Base-by-base conservation (phyloP, 352 stramenopile species). In the Thalassiosira oceanica region DNA sequence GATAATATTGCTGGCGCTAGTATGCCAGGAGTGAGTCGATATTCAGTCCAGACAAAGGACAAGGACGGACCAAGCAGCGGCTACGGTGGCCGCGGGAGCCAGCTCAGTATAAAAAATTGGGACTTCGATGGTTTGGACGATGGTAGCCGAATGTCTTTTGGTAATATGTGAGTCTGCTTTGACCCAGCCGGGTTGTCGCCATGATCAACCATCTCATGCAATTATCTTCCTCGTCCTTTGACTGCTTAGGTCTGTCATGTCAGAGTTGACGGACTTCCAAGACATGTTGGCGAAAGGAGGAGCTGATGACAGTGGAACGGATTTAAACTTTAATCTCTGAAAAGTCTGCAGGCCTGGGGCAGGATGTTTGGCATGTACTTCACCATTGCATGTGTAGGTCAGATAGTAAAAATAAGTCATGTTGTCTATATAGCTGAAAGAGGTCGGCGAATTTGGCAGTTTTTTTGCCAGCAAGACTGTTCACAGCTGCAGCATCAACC, bases 161-260 rank as follows among this genome's bases (percentile, higher is more conserved):
- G 58, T 11, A 60, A 60, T n/a, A 46, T 66, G 54, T 74, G 28
- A 70, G 60, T 70, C 1, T 23, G 28, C n/a, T 29, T 24, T 27
- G 11, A 13, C 1, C 18, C 24, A 49, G 16, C 46, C 27, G 3
- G 18, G 10, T 3, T 27, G 37, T 31, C 26, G 21, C 23, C 46
- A 10, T 20, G 13, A 58, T 58, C 23, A 8, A 44, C 49, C 6
- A 28, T 60, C 13, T 63, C 33, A 39, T 11, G 10, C 33, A 39
- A 39, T 11, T n/a, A 24, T 24, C 18, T n/a, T 21, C 36, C 24
- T 28, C 21, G n/a, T 41, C 27, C 20, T 42, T 29, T 10, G 18
- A 39, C 24, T n/a, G n/a, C n/a, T n/a, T n/a, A 68, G 58, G 45
- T 68, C 61, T 20, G 15, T 61, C 8, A 72, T 72, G 61, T 72